phyloP scores from a whole-genome alignment of 2,329 filamentous ascomycete genomes.

The Aspergillus carbonarius region DNA sequence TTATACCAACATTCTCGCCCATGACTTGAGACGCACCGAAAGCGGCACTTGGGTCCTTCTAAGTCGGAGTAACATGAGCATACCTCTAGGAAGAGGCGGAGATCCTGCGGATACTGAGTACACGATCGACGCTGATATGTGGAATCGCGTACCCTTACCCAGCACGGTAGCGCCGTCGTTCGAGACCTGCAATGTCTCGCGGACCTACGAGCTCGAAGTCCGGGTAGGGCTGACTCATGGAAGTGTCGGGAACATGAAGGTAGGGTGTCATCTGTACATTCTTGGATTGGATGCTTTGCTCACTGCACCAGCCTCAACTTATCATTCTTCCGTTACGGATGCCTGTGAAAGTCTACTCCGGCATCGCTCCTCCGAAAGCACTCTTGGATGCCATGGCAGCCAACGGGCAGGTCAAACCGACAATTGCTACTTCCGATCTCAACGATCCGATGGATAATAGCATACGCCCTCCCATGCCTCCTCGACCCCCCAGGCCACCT shows the following conservation, averaged over 20 bases:
- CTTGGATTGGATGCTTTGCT: conserved; percentile 11
- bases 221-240: conserved; percentile 76
- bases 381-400: conserved; percentile 66
- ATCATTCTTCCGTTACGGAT: conserved; percentile 78
- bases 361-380: conserved; percentile 75
- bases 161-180: conserved; percentile 88
- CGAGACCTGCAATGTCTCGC: conserved; percentile 79
- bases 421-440: conserved; percentile 19
- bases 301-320: conserved; percentile 60
- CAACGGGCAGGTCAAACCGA: conserved; percentile 24
- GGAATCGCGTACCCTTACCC: conserved; percentile 71
- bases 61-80: conserved; percentile 68
- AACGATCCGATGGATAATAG: conserved; percentile 23
- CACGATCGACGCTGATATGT: conserved; percentile 68
- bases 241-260: conserved; percentile 52
- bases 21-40: conserved; percentile 71
- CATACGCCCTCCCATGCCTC: conserved; percentile 41
- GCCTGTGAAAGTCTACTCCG: conserved; percentile 79
- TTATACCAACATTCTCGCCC: conserved; percentile 74
- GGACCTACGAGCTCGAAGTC: conserved; percentile 81
- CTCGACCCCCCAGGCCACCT: conserved; percentile 34
- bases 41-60: conserved; percentile 72
- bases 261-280: conserved; percentile 32
- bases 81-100: conserved; percentile 62
- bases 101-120: conserved; percentile 66